Base-by-base conservation (phyloP, 1,284 basidiomycete genomes). In the Earliella scabrosa region DNA sequence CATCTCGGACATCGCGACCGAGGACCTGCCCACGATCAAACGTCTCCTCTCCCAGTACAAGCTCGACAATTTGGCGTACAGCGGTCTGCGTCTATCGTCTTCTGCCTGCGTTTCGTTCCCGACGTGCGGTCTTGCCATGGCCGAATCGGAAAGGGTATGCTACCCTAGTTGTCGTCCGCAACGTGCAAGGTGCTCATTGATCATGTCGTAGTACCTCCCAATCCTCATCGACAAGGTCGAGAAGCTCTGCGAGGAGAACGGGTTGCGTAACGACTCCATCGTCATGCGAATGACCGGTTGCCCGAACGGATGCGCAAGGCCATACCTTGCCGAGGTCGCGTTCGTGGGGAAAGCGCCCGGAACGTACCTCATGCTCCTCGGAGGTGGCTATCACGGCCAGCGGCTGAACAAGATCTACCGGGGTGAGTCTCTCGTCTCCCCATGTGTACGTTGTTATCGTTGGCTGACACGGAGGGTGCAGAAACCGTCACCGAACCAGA, bases 211-310 rank as follows among this genome's bases (percentile, higher is more conserved):
- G 86, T 98, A 98, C 74, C 80, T 99, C n/a, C 97, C 97, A 9
- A 67, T 97, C 23, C 86, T 99, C 44, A 83, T 98, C 61, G 92
- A 94, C 77, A 98, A 98, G 77, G 89, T 99, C 24, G 97, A 99
- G 78, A 87, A 88, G 74, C 90, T 98, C 29, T 94, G 93, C 69
- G 95, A 98, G 71, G 91, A 95, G 70, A 91, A 88, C 64, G 97
- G 97, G 24, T 79, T 99, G 44, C 84, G 94, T 51, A 91, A 95
- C 70, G 95, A 98, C 72, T 90, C 93, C 2, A 96, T 98, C 63
- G 88, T 97, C 54, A 97, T 98, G 94, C 87, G 97, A 56, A 98
- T 98, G 97, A 96, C 94, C 16, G 94, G 95, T 38, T 97, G 95
- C 71, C 95, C 95, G 11, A 97, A 97, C 70, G 95, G 93, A 51